These are phyloP conservation scores for Boletus patriciae DNA, from an alignment of 768 basidiomycete genomes.

Conservation along the genomic window DNA sequence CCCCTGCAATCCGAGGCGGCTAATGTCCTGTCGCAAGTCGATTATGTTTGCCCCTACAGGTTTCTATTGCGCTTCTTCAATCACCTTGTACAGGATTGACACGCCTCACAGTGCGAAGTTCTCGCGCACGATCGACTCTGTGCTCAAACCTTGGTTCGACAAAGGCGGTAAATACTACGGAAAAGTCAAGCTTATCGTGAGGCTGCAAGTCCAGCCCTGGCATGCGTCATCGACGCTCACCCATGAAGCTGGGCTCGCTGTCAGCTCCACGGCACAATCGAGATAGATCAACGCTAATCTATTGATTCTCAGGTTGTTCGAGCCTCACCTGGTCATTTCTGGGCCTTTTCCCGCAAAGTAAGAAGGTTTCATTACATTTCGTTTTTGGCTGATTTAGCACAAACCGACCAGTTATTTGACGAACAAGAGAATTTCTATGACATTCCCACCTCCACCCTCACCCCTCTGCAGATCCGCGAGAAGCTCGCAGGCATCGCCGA, in stretches of 20 bases:
- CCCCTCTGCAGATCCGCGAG: conserved; percentile 70
- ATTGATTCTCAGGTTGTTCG: conserved; percentile 54
- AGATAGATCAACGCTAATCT: background rate
- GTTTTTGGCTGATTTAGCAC: background rate
- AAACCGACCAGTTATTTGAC: conserved; percentile 63
- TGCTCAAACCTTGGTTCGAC: conserved; percentile 60
- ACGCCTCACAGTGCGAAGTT: conserved; percentile 52
- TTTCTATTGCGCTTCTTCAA: conserved; percentile 16
- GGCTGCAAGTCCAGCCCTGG: conserved; percentile 79
- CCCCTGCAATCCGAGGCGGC: background rate
- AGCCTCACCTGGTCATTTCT: conserved; percentile 74
- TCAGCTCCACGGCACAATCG: conserved; percentile 31
- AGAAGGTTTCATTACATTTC: conserved; percentile 13
- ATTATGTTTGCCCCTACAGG: conserved; percentile 88
- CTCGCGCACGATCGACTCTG: conserved; percentile 54
- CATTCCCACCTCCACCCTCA: conserved; percentile 63
- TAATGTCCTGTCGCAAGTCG: conserved; percentile 48
- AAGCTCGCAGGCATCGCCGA: conserved; percentile 64
- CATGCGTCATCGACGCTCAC: conserved; percentile 71
- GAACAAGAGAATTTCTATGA: conserved; percentile 79
- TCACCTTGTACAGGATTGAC: background rate
- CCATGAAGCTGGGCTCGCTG: conserved; percentile 83
- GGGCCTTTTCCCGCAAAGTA: conserved; percentile 72
- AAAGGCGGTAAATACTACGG: conserved; percentile 63
- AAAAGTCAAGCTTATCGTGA: conserved; percentile 71